Conservation (phyloP, 1,284 basidiomycete genomes). For the Trichosporon inkin region DNA sequence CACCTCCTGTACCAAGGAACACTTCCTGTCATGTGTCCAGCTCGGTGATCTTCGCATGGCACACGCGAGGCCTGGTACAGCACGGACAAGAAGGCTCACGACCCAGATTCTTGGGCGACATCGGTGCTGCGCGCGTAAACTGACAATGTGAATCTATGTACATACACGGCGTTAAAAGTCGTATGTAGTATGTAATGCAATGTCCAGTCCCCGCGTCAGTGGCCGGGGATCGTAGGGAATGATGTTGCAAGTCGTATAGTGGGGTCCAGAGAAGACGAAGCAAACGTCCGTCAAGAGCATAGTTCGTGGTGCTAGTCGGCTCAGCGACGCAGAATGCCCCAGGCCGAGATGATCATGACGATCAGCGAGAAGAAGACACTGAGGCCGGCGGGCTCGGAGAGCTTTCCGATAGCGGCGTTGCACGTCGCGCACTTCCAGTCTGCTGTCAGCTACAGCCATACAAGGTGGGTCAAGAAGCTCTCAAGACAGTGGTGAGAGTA, state of each 20-base stretch:
- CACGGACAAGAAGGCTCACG: too few species aligned
- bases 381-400: conserved; percentile 62
- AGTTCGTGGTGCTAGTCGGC: neutral
- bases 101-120: too few species aligned
- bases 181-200: conserved; percentile 5
- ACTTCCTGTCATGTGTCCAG: too few species aligned
- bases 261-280: too few species aligned
- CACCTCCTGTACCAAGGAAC: too few species aligned
- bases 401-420: conserved; percentile 51
- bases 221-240: neutral
- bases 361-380: conserved; percentile 64
- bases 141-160: conserved; percentile 8
- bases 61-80: too few species aligned
- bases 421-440: conserved; percentile 70
- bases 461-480: too few species aligned
- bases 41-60: too few species aligned
- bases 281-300: too few species aligned
- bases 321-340: conserved; percentile 57
- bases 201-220: neutral
- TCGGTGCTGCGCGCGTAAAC: neutral
- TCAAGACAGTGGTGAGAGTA: neutral
- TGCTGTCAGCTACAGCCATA: conserved; percentile 8
- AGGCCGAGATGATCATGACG: conserved; percentile 68
- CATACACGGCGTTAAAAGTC: conserved; percentile 1
- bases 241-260: neutral